phyloP scores from a whole-genome alignment of 805 yeast species.

The Starmerella ratchasimensis region DNA sequence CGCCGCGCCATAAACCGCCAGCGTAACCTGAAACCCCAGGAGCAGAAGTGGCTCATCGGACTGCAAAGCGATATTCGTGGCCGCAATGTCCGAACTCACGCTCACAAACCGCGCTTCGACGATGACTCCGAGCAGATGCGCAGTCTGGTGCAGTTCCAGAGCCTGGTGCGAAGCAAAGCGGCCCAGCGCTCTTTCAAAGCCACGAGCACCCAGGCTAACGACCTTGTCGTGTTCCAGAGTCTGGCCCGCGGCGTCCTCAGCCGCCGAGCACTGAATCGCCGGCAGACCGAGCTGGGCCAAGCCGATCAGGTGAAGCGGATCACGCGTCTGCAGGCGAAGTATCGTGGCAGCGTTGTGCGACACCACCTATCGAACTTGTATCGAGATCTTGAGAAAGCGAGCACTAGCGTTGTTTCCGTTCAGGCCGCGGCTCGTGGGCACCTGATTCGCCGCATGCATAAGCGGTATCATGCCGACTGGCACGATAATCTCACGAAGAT shows the following conservation, averaged over 20 bases:
- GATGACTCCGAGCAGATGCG: too few relatives aligned
- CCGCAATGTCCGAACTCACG: too few relatives aligned
- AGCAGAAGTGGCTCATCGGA: not conserved
- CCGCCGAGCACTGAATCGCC: conserved; percentile 11
- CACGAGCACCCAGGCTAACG: conserved; percentile 4
- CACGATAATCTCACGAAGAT: conserved; percentile 41
- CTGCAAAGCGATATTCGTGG: conserved; percentile 20
- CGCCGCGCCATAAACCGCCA: not conserved
- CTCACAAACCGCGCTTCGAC: too few relatives aligned
- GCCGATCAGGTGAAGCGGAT: conserved; percentile 11
- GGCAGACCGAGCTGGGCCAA: conserved; percentile 1
- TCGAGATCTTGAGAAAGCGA: conserved; percentile 27
- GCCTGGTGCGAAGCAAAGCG: conserved; percentile 37
- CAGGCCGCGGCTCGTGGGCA: conserved; percentile 27
- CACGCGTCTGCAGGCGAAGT: conserved; percentile 26
- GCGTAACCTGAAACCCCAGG: not conserved
- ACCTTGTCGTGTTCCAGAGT: conserved; percentile 36
- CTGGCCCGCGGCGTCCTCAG: conserved; percentile 35
- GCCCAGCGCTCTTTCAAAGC: conserved; percentile 26
- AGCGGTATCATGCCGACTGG: conserved; percentile 36
- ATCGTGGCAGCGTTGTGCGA: conserved; percentile 28
- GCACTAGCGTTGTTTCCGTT: conserved; percentile 21
- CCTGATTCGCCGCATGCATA: conserved; percentile 21
- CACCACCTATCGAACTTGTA: conserved; percentile 23
- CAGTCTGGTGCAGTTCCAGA: conserved; percentile 38